These are phyloP conservation scores for Clonostachys solani DNA, from an alignment of 2,329 filamentous ascomycete species.

Conservation along the genomic window DNA sequence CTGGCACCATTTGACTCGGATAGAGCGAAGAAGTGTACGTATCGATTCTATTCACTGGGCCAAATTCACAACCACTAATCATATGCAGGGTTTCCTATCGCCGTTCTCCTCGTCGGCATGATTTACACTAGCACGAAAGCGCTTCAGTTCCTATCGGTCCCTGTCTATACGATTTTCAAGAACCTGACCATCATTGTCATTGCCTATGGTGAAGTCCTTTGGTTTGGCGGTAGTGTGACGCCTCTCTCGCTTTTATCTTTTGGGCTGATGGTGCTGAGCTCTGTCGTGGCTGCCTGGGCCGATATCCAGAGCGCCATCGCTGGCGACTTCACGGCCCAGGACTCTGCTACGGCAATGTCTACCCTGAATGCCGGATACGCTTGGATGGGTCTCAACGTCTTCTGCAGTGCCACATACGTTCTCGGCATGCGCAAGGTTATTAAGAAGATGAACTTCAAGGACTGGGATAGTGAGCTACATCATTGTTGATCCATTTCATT, in stretches of 20 bases:
- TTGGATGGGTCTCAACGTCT: slow-evolving; percentile 97
- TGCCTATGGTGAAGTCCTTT: slow-evolving; percentile 95
- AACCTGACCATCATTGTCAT: slow-evolving; percentile 99
- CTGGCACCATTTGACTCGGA: slow-evolving; percentile 77
- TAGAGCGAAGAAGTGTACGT: slow-evolving; percentile 87
- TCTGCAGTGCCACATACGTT: slow-evolving; percentile 88
- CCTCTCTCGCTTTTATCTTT: slow-evolving; percentile 88
- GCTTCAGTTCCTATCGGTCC: slow-evolving; percentile 92
- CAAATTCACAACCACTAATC: slow-evolving; percentile 9
- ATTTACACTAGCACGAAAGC: slow-evolving; percentile 98
- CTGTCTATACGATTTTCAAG: slow-evolving; percentile 99
- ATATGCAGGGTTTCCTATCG: slow-evolving; percentile 90
- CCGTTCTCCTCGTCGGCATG: slow-evolving; percentile 94
- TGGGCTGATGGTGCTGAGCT: slow-evolving; percentile 93
- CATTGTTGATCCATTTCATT: not conserved
- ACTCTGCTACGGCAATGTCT: slow-evolving; percentile 72
- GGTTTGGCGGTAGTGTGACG: slow-evolving; percentile 93
- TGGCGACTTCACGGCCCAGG: slow-evolving; percentile 49
- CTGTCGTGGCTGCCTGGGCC: slow-evolving; percentile 92
- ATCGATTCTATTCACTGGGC: not conserved
- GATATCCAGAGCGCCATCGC: slow-evolving; percentile 85
- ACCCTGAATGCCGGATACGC: slow-evolving; percentile 93
- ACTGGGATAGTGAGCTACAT: slow-evolving; percentile 85
- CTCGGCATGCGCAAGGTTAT: slow-evolving; percentile 97
- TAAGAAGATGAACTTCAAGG: slow-evolving; percentile 99